Conservation (phyloP, 352 stramenopile genomes). For the Phytophthora melonis region DNA sequence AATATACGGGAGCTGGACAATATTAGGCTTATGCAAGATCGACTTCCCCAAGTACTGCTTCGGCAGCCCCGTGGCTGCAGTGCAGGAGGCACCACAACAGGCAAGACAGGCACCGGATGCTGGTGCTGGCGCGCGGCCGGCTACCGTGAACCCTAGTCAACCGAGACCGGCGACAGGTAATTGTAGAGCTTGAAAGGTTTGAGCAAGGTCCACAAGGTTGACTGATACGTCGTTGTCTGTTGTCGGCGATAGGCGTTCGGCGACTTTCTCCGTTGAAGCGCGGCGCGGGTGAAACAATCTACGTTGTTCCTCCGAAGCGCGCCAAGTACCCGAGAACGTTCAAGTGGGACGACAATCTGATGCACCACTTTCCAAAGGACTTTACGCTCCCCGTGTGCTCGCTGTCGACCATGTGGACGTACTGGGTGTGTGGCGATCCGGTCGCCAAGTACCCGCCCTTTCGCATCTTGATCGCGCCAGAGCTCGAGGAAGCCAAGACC, state of each 20-base stretch:
- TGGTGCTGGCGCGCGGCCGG: neutral
- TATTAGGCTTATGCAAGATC: too few species aligned
- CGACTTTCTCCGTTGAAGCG: slow-evolving; percentile 16
- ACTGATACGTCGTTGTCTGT: neutral
- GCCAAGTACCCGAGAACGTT: slow-evolving; percentile 28
- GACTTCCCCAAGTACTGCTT: too few species aligned
- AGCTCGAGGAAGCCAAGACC: slow-evolving; percentile 18
- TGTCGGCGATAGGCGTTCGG: neutral
- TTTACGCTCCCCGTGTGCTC: slow-evolving; percentile 14
- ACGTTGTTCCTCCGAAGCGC: slow-evolving; percentile 23
- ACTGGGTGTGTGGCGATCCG: slow-evolving; percentile 28
- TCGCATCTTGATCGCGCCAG: slow-evolving; percentile 23
- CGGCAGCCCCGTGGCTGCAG: neutral
- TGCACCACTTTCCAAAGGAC: slow-evolving; percentile 35
- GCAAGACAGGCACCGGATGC: neutral
- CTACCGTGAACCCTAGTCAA: neutral
- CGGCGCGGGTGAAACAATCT: slow-evolving; percentile 5
- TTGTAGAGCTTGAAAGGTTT: neutral
- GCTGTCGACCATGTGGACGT: slow-evolving; percentile 24
- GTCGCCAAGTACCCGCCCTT: slow-evolving; percentile 30
- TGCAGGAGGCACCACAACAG: neutral
- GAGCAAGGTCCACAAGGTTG: neutral
- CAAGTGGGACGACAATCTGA: slow-evolving; percentile 30
- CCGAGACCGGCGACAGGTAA: neutral
- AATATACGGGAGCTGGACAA: too few species aligned